Percentiles rank a stretch among this genome's conserved stretches.
phyloP scores from a whole-genome alignment of 1,284 basidiomycete genomes.

The Ceratobasidium theobromae region DNA sequence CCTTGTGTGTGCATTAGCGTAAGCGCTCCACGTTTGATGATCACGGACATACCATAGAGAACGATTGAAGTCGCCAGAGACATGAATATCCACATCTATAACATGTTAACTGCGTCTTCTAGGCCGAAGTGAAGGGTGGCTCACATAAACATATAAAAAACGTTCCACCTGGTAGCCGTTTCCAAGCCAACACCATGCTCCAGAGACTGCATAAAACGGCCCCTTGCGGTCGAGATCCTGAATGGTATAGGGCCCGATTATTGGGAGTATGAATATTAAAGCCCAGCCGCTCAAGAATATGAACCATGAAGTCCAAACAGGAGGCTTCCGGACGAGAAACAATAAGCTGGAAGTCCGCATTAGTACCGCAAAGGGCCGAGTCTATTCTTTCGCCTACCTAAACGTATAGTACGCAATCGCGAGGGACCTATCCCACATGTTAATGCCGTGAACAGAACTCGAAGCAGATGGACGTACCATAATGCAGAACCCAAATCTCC shows the following conservation, averaged over 20 bases:
- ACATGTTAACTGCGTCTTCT: background rate
- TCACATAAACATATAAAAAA: slow-evolving; percentile 22
- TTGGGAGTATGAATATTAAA: slow-evolving; percentile 9
- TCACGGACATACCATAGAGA: slow-evolving; percentile 8
- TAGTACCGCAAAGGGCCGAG: background rate
- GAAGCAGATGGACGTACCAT: too few relatives aligned
- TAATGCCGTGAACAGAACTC: too few relatives aligned
- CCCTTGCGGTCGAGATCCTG: slow-evolving; percentile 3
- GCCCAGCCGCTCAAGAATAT: background rate
- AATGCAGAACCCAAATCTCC: slow-evolving; percentile 14
- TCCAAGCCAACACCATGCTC: slow-evolving; percentile 24
- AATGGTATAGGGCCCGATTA: slow-evolving; percentile 3
- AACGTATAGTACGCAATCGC: slow-evolving; percentile 4
- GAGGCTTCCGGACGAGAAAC: slow-evolving; percentile 5
- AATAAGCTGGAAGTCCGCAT: background rate
- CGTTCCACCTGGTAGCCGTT: slow-evolving; percentile 17
- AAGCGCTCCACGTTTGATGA: too few relatives aligned
- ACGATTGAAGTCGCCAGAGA: slow-evolving; percentile 5
- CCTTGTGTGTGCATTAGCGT: background rate
- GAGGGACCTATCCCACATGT: too few relatives aligned
- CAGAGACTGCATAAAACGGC: slow-evolving; percentile 22
- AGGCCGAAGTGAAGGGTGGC: background rate
- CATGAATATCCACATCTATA: slow-evolving; percentile 17
- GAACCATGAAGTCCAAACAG: background rate
- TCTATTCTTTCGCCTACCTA: background rate